These are phyloP conservation scores for Phytophthora hibernalis DNA, from an alignment of 352 stramenopile species.

Conservation along the genomic window DNA sequence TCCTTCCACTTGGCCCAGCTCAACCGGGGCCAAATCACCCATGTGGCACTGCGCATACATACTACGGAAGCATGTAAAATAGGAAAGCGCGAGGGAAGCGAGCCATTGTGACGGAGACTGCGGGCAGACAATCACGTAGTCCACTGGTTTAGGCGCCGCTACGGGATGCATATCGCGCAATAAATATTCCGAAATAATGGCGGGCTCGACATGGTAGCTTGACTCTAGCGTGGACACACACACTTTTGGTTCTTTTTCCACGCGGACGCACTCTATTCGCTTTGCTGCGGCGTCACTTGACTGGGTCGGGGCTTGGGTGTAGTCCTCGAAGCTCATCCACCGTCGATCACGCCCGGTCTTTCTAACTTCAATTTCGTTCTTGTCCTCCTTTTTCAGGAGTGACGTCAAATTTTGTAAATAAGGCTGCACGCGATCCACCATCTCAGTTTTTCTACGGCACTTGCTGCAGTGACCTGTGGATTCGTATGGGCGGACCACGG, in stretches of 20 bases:
- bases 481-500: slow-evolving; percentile 40
- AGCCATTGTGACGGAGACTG: slow-evolving; percentile 78
- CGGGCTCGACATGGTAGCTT: slow-evolving; percentile 56
- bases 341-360: slow-evolving; percentile 28
- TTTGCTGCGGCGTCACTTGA: slow-evolving; percentile 17
- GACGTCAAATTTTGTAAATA: slow-evolving; percentile 49
- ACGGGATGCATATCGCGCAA: slow-evolving; percentile 78
- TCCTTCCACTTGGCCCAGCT: slow-evolving; percentile 48
- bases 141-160: slow-evolving; percentile 64
- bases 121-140: slow-evolving; percentile 80
- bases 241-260: slow-evolving; percentile 46
- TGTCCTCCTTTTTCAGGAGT: slow-evolving; percentile 38
- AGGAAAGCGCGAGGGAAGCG: slow-evolving; percentile 71
- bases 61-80: slow-evolving; percentile 71
- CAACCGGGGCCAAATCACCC: slow-evolving; percentile 65
- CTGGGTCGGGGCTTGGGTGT: slow-evolving; percentile 22
- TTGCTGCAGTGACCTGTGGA: slow-evolving; percentile 28
- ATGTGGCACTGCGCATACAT: slow-evolving; percentile 77
- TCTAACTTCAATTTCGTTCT: slow-evolving; percentile 33
- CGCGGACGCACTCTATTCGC: slow-evolving; percentile 33
- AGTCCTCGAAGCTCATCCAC: slow-evolving; percentile 61
- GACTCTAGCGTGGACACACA: slow-evolving; percentile 65
- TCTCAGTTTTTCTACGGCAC: slow-evolving; percentile 37
- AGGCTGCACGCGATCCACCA: slow-evolving; percentile 45
- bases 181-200: slow-evolving; percentile 77